Percentiles rank a stretch among this genome's conserved stretches.
Conservation (phyloP, 225 moss, liverwort and hornwort species). For the Sphagnum contortum region DNA sequence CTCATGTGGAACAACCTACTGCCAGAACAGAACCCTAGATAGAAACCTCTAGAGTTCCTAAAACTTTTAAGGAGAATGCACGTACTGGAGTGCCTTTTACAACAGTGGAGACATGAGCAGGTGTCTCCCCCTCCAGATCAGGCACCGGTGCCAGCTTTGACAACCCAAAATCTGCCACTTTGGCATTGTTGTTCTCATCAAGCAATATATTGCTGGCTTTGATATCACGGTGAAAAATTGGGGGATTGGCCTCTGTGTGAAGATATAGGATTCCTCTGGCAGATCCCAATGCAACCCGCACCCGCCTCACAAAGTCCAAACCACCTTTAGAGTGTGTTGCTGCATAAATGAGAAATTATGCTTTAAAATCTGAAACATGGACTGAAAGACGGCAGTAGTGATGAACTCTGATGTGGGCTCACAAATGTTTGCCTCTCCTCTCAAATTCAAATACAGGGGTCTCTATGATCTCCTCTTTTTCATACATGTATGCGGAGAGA, state of each 20-base stretch:
- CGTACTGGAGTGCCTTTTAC: conserved; percentile 76
- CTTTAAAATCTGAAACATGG: too few species aligned
- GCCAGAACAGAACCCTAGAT: too few species aligned
- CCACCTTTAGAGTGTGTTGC: conserved; percentile 21
- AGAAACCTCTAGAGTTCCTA: too few species aligned
- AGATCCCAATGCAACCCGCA: conserved; percentile 60
- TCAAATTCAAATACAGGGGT: too few species aligned
- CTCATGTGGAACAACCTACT: too few species aligned
- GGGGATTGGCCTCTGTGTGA: conserved; percentile 62
- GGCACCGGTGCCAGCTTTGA: conserved; percentile 70
- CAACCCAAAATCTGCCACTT: conserved; percentile 67
- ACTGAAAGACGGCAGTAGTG: too few species aligned
- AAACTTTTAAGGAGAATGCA: neutral
- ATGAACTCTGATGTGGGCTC: too few species aligned
- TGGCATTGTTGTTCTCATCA: conserved; percentile 42
- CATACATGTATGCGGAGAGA: too few species aligned
- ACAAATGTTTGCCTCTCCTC: too few species aligned
- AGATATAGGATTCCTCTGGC: conserved; percentile 51
- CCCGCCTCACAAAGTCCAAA: conserved; percentile 54
- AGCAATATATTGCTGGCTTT: conserved; percentile 70
- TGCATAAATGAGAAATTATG: neutral
- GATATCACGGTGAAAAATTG: conserved; percentile 66
- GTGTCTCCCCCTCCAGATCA: conserved; percentile 51
- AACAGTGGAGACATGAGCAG: conserved; percentile 70
- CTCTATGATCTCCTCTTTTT: too few species aligned